Evolutionary conservation across 257 asterid genomes (phyloP), one percentile per base, ranked within the genome.

Genomic region (Fraxinus pennsylvanica): DNA sequence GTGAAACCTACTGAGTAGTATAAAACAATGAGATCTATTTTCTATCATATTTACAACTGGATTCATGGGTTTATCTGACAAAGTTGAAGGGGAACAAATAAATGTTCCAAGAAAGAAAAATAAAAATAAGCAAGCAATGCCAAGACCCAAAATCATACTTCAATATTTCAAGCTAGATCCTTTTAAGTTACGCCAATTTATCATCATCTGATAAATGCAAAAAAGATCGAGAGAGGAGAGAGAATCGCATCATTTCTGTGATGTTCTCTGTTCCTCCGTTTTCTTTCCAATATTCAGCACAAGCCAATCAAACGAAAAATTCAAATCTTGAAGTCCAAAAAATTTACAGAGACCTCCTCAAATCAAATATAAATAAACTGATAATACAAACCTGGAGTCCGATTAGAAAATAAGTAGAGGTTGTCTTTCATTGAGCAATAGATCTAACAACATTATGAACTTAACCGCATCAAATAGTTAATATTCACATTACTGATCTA

Each of bases 131-230:
- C 12, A 22, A 5, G 30, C 68, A 61, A 61, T 59, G 33, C 68
- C 68, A 61, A 21, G 67, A 59, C 5, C 29, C 25, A n/a, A 57
- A 21, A n/a, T 57, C 66, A 57, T 21, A 57, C 25, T 57, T 21
- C 33, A 82, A 78, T 9, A 59, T 74, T 74, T 69, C 77, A 29
- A 30, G 74, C 29, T 43, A 72, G 78, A 85, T 80, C 71, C 77
- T 80, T 38, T 9, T 14, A 61, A 66, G 39, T 30, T 19, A 32
- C 6, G 68, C 27, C 12, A 22, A 57, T 1, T 6, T 19, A 57
- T 21, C 14, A 57, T 5, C 25, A 30, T 30, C 32, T 2, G 12
- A 19, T 9, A 6, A 27, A 63, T 25, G 12, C 14, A 9, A 8
- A n/a, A 4, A 25, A 0, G 33, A 63, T 0, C 3, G 36, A 22